phyloP scores from a whole-genome alignment of 768 basidiomycete species.

The Mycena rosella region DNA sequence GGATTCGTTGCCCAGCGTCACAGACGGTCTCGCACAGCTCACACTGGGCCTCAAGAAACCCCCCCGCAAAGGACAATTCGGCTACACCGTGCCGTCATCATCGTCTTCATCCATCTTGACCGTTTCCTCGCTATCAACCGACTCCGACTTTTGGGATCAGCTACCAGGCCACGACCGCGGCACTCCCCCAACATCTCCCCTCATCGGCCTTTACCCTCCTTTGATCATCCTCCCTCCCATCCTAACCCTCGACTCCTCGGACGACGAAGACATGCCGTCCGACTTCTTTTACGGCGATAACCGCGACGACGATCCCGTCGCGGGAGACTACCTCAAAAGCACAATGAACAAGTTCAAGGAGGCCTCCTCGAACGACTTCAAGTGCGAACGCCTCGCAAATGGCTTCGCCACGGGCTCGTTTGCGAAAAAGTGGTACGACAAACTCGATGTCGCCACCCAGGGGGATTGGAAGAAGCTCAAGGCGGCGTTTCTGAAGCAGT shows the following conservation, averaged over 20 bases:
- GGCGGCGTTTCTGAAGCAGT: slow-evolving; percentile 18
- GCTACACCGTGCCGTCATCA: neutral
- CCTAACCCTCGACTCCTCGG: neutral
- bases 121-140: neutral
- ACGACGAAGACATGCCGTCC: slow-evolving; percentile 21
- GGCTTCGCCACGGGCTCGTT: slow-evolving; percentile 19
- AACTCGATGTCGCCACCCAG: neutral
- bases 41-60: slow-evolving; percentile 13
- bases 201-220: slow-evolving; percentile 1
- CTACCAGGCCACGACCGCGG: slow-evolving; percentile 12
- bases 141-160: slow-evolving; percentile 7
- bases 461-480: slow-evolving; percentile 15
- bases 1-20: slow-evolving; percentile 11
- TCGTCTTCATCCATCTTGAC: neutral
- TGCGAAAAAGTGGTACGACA: slow-evolving; percentile 13
- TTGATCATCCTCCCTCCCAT: neutral
- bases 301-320: slow-evolving; percentile 11
- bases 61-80: slow-evolving; percentile 20
- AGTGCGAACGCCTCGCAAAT: slow-evolving; percentile 7
- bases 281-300: slow-evolving; percentile 20
- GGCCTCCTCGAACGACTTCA: slow-evolving; percentile 18
- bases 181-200: slow-evolving; percentile 14
- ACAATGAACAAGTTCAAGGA: slow-evolving; percentile 25
- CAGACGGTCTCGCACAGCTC: slow-evolving; percentile 9
- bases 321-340: slow-evolving; percentile 15